Evolutionary conservation across 1,284 basidiomycete genomes (phyloP).

Genomic region (Peniophora sp.): DNA sequence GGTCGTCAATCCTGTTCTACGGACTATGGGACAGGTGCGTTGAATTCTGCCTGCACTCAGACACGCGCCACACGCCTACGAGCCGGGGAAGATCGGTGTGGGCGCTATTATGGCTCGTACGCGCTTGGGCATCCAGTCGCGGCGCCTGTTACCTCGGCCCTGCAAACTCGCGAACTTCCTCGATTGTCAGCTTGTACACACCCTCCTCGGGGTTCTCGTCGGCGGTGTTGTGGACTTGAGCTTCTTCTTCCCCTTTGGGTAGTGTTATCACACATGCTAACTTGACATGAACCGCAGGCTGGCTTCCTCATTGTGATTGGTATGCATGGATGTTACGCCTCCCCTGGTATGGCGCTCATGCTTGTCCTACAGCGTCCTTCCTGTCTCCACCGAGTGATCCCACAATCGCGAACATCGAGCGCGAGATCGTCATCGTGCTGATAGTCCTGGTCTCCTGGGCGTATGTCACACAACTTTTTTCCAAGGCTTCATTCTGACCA

Average conservation of each 20-base stretch:
- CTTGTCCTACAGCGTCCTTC: slow-evolving; percentile 39
- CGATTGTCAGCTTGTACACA: background rate
- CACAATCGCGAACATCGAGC: slow-evolving; percentile 61
- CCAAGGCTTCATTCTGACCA: background rate
- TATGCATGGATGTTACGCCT: slow-evolving; percentile 14
- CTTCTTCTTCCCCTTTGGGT: too few relatives aligned
- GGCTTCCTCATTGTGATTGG: slow-evolving; percentile 63
- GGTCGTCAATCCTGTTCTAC: slow-evolving; percentile 45
- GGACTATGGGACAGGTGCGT: slow-evolving; percentile 53
- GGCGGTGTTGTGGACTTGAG: too few relatives aligned
- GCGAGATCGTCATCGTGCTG: slow-evolving; percentile 54
- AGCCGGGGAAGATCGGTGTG: background rate
- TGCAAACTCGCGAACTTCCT: slow-evolving; percentile 5
- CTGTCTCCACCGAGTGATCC: slow-evolving; percentile 65
- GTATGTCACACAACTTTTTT: slow-evolving; percentile 29
- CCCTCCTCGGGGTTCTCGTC: background rate
- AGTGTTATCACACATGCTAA: background rate
- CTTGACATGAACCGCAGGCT: slow-evolving; percentile 29
- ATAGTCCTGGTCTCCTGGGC: slow-evolving; percentile 54
- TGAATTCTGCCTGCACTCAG: background rate
- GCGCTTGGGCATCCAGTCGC: background rate
- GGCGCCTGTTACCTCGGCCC: background rate
- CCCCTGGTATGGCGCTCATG: slow-evolving; percentile 1
- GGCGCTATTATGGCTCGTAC: background rate
- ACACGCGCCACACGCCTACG: background rate